Evolutionary conservation across 495 filamentous ascomycete genomes (phyloP).

Genomic region (Schizothecium vesticola): DNA sequence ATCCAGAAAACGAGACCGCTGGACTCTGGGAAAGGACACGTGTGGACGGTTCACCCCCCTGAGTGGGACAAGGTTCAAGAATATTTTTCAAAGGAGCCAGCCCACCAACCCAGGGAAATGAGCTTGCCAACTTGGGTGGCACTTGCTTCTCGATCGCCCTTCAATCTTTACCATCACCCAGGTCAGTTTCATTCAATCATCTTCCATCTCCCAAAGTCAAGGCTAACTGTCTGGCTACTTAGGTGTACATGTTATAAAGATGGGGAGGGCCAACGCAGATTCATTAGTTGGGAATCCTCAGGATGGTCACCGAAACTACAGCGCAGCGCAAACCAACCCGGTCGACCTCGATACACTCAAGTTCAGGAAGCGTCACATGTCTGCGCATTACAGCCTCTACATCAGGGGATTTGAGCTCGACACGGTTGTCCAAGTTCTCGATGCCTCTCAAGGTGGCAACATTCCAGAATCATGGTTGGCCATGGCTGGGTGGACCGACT

Average conservation of each 20-base stretch:
- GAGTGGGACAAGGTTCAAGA: not conserved
- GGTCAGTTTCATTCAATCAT: no score
- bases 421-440: constrained; percentile 17
- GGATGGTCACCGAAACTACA: constrained; percentile 24
- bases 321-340: constrained; percentile 23
- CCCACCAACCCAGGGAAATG: not conserved
- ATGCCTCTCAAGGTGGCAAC: constrained; percentile 8
- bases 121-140: constrained; percentile 16
- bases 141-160: constrained; percentile 3
- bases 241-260: constrained; percentile 19
- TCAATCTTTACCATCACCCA: constrained; percentile 12
- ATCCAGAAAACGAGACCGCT: no score
- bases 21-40: no score
- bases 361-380: constrained; percentile 23
- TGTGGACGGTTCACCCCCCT: no score
- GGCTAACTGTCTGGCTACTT: no score
- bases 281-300: constrained; percentile 32
- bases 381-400: constrained; percentile 33
- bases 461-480: not conserved
- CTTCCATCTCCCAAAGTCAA: no score
- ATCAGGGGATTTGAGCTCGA: constrained; percentile 35
- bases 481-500: constrained; percentile 4
- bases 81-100: not conserved
- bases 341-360: constrained; percentile 26
- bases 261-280: constrained; percentile 36